phyloP scores from a whole-genome alignment of 345 rosid species.

The Populus nigra region DNA sequence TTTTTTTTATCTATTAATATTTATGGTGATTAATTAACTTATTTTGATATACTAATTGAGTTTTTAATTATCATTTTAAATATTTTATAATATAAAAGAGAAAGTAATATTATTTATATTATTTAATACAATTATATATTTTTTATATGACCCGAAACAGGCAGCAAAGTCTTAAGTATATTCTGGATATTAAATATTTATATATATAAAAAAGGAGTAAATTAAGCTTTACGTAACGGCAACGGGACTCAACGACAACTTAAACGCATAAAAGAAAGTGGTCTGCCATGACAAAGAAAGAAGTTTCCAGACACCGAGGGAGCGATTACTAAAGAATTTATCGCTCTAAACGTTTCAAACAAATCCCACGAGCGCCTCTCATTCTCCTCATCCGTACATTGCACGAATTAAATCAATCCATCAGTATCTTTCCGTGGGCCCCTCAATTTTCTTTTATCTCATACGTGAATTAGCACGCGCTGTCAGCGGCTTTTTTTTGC shows the following conservation, averaged over 20 bases:
- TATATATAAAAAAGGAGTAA: neutral
- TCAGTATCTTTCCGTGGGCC: neutral
- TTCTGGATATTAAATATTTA: too few species aligned
- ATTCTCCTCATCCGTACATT: neutral
- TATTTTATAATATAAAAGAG: too few species aligned
- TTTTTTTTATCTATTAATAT: too few species aligned
- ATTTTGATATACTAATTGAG: too few species aligned
- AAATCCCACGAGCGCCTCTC: neutral
- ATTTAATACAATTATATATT: too few species aligned
- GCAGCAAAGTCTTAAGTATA: too few species aligned
- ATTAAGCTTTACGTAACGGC: neutral
- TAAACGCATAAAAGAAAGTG: neutral
- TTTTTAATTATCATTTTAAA: too few species aligned
- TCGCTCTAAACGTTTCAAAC: too few species aligned
- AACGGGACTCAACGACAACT: neutral
- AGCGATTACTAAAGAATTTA: neutral
- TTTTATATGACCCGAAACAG: too few species aligned
- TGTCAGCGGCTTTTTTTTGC: neutral
- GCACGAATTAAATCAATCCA: neutral
- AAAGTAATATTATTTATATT: too few species aligned
- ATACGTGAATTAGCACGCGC: neutral
- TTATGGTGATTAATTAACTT: too few species aligned
- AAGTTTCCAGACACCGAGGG: neutral
- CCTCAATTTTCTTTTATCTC: neutral
- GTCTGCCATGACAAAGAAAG: neutral